Evolutionary conservation across 306 rosid genomes (phyloP).

Genomic region (Castanea sativa): DNA sequence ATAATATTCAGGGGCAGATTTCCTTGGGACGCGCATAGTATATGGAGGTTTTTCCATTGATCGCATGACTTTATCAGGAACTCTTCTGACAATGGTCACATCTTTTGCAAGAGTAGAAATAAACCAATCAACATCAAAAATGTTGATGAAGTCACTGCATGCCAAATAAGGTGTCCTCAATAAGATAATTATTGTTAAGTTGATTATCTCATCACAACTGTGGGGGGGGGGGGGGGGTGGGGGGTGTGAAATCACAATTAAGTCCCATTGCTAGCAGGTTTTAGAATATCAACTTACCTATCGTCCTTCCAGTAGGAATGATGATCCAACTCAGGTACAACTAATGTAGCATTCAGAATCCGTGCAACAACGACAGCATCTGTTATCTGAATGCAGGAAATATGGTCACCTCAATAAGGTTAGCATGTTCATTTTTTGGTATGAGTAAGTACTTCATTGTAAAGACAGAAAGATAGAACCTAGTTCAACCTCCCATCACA

Average conservation of each 20-base stretch:
- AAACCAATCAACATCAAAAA: slow-evolving; percentile 88
- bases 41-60: slow-evolving; percentile 98
- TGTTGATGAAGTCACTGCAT: slow-evolving; percentile 78
- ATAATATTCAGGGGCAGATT: slow-evolving; percentile 95
- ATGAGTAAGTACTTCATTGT: neutral
- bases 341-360: slow-evolving; percentile 93
- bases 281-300: slow-evolving; percentile 48
- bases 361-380: slow-evolving; percentile 98
- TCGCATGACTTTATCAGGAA: slow-evolving; percentile 89
- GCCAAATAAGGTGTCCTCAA: slow-evolving; percentile 8
- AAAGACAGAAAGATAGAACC: slow-evolving; percentile 3
- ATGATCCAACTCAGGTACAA: slow-evolving; percentile 95
- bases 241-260: slow-evolving; percentile 1
- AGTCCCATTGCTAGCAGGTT: neutral
- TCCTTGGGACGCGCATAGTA: slow-evolving; percentile 98
- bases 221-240: neutral
- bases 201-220: slow-evolving; percentile 16
- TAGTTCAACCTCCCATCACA: slow-evolving; percentile 15
- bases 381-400: slow-evolving; percentile 67
- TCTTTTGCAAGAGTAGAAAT: slow-evolving; percentile 85
- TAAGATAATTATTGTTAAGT: slow-evolving; percentile 11
- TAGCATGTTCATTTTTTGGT: neutral
- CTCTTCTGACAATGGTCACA: slow-evolving; percentile 79
- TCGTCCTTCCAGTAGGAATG: slow-evolving; percentile 93
- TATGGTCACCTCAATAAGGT: slow-evolving; percentile 25